These are phyloP conservation scores for Eucalyptus regnans DNA, from an alignment of 345 rosid species.

Conservation along the genomic window DNA sequence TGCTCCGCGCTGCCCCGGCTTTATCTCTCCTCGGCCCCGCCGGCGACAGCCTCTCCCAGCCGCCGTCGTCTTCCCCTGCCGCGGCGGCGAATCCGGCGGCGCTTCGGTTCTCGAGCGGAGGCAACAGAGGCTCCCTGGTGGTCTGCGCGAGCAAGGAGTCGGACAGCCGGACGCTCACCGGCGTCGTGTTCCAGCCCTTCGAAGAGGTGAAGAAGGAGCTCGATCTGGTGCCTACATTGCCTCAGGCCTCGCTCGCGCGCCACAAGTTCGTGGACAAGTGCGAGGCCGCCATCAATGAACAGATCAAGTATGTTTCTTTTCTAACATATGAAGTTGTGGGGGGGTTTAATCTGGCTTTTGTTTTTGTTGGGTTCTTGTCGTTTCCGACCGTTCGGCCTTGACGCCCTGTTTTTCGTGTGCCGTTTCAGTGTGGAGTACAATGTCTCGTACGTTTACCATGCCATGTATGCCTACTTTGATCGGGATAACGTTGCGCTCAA, in stretches of 20 bases:
- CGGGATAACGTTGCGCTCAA: constrained; percentile 68
- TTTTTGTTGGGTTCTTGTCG: background rate
- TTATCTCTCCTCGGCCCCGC: background rate
- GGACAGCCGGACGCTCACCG: constrained; percentile 24
- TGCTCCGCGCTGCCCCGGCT: background rate
- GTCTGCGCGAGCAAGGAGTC: constrained; percentile 14
- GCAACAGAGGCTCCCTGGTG: constrained; percentile 1
- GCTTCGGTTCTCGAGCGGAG: constrained; percentile 7
- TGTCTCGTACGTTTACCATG: constrained; percentile 71
- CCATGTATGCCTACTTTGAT: constrained; percentile 73
- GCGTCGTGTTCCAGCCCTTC: constrained; percentile 82
- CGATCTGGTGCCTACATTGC: constrained; percentile 61
- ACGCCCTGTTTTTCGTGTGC: background rate
- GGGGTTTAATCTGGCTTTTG: background rate
- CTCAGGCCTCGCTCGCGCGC: constrained; percentile 71
- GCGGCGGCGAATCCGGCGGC: background rate
- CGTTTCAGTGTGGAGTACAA: constrained; percentile 62
- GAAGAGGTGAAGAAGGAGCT: constrained; percentile 93
- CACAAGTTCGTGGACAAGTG: constrained; percentile 56
- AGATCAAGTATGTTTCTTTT: constrained; percentile 55
- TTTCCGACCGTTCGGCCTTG: background rate
- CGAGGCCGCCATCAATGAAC: constrained; percentile 82
- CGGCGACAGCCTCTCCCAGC: background rate
- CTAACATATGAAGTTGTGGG: background rate
- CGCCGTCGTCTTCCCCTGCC: background rate